Percentiles rank a stretch among this genome's conserved stretches.
These are phyloP conservation scores for Pleurotus cornucopiae DNA, from an alignment of 768 basidiomycete species.

Conservation along the genomic window DNA sequence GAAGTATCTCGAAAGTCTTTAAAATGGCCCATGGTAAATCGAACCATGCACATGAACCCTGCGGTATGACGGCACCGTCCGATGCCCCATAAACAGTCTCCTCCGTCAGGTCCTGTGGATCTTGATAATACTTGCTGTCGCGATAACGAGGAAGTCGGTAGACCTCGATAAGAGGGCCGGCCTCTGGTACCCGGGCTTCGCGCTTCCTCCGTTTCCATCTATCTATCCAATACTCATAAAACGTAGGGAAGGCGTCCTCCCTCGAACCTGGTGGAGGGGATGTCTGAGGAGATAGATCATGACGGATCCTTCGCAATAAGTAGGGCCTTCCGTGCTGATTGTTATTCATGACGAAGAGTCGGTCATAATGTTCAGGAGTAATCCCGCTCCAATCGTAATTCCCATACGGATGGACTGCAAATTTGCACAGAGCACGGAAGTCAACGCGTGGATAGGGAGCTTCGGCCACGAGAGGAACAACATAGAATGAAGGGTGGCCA, in stretches of 20 bases:
- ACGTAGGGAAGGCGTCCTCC: slow-evolving; percentile 45
- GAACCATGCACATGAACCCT: slow-evolving; percentile 49
- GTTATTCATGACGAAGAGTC: slow-evolving; percentile 50
- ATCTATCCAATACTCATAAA: slow-evolving; percentile 53
- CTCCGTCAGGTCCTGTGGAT: slow-evolving; percentile 6
- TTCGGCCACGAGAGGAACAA: slow-evolving; percentile 58
- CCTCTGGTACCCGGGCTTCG: slow-evolving; percentile 39
- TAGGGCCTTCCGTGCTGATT: slow-evolving; percentile 54
- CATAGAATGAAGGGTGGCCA: slow-evolving; percentile 51
- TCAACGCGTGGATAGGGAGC: slow-evolving; percentile 40
- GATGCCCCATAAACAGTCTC: slow-evolving; percentile 15
- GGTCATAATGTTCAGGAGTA: slow-evolving; percentile 41
- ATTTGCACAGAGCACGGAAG: slow-evolving; percentile 47
- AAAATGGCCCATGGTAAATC: slow-evolving; percentile 47
- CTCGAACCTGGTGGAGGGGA: slow-evolving; percentile 45
- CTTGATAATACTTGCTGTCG: slow-evolving; percentile 31
- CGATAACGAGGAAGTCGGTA: slow-evolving; percentile 36
- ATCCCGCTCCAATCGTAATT: slow-evolving; percentile 52
- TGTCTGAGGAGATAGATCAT: slow-evolving; percentile 66
- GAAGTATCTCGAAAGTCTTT: slow-evolving; percentile 52
- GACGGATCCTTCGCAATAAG: slow-evolving; percentile 52
- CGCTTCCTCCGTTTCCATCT: slow-evolving; percentile 50
- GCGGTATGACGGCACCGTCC: slow-evolving; percentile 30
- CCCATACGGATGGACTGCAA: slow-evolving; percentile 48
- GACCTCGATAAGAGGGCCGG: slow-evolving; percentile 64